These are phyloP conservation scores for Fusarium keratoplasticum DNA, from an alignment of 2,329 filamentous ascomycete species.

Conservation along the genomic window DNA sequence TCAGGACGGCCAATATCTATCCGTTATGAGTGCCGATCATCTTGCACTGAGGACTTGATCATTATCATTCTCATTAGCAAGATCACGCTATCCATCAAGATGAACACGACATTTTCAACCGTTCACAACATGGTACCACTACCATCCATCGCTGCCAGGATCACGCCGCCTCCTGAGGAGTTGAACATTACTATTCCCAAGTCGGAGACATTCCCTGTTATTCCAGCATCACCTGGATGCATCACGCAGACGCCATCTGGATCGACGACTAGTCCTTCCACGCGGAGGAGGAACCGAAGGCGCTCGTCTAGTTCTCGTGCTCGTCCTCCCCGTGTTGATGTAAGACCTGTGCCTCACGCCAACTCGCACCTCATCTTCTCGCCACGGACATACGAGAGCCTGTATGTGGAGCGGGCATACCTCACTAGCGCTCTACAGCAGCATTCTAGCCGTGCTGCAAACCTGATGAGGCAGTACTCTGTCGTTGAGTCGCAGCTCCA, in stretches of 20 bases:
- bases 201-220: conserved; percentile 5
- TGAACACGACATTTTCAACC: conserved; percentile 24
- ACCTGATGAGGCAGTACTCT: conserved; percentile 55
- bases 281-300: conserved; percentile 19
- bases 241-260: conserved; percentile 15
- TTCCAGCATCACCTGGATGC: conserved; percentile 17
- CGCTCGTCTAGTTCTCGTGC: conserved; percentile 20
- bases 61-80: conserved; percentile 7
- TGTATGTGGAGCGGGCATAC: conserved; percentile 61
- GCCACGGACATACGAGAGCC: conserved; percentile 55
- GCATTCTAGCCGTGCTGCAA: conserved; percentile 52
- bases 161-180: conserved; percentile 33
- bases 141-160: conserved; percentile 34
- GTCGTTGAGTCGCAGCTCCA: conserved; percentile 50
- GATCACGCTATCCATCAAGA: conserved; percentile 15
- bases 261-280: neutral
- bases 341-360: conserved; percentile 5
- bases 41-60: neutral
- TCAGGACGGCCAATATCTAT: conserved; percentile 30
- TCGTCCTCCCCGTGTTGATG: conserved; percentile 2
- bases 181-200: conserved; percentile 17
- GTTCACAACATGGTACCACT: conserved; percentile 17
- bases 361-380: conserved; percentile 45
- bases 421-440: conserved; percentile 55
- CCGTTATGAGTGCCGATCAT: conserved; percentile 4